Conservation (phyloP, 2,329 filamentous ascomycete species). For the Ceratocystis albifundus region DNA sequence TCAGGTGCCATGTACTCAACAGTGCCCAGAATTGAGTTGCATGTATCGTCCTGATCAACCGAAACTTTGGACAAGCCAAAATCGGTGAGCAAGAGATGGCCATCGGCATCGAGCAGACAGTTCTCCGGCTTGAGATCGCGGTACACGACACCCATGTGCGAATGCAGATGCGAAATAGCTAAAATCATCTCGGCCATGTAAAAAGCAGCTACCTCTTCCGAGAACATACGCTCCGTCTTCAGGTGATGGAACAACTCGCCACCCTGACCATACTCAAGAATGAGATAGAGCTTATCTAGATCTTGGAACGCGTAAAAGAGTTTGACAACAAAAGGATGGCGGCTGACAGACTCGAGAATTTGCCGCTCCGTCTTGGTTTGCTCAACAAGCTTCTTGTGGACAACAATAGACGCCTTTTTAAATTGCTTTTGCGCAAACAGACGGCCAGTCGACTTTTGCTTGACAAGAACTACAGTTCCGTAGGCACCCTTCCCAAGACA, state of each 20-base stretch:
- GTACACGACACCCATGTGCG: conserved; percentile 86
- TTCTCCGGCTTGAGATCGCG: conserved; percentile 97
- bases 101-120: conserved; percentile 80
- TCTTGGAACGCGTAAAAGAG: conserved; percentile 98
- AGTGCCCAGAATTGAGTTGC: conserved; percentile 85
- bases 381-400: conserved; percentile 91
- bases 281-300: conserved; percentile 91
- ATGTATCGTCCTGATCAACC: conserved; percentile 55
- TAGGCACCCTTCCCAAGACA: conserved; percentile 95
- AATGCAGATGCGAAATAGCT: conserved; percentile 84
- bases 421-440: conserved; percentile 98
- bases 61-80: conserved; percentile 95
- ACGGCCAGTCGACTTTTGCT: conserved; percentile 73
- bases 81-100: conserved; percentile 87
- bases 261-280: conserved; percentile 93
- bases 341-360: conserved; percentile 89
- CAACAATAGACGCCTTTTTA: conserved; percentile 87
- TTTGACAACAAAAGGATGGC: conserved; percentile 96
- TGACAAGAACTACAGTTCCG: conserved; percentile 86
- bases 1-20: conserved; percentile 99
- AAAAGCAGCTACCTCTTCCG: conserved; percentile 78
- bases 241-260: conserved; percentile 96
- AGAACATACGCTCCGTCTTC: conserved; percentile 87
- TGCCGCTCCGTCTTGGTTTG: conserved; percentile 95
- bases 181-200: conserved; percentile 99